phyloP scores from a whole-genome alignment of 305 asterid species.

The Rubia occidens region DNA sequence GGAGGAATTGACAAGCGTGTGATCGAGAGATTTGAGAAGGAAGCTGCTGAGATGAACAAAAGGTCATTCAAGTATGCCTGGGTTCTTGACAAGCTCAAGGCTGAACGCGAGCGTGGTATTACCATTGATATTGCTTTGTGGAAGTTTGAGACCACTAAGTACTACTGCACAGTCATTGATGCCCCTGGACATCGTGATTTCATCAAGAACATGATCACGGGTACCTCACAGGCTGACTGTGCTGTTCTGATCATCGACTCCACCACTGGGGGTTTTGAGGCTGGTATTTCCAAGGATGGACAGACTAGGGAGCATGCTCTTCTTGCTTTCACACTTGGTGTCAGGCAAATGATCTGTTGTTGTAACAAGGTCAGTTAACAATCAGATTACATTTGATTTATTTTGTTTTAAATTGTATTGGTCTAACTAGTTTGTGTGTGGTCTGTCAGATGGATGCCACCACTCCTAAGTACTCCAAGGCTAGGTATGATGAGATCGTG shows the following conservation, averaged over 20 bases:
- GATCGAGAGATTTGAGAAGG: too few relatives aligned
- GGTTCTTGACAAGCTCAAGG: too few relatives aligned
- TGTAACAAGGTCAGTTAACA: background rate
- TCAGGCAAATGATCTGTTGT: conserved; percentile 7
- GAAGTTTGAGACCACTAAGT: conserved; percentile 61
- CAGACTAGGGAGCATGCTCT: conserved; percentile 10
- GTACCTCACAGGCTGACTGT: conserved; percentile 11
- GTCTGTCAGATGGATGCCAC: background rate
- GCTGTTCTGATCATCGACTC: conserved; percentile 48
- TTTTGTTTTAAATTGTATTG: background rate
- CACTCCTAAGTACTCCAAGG: conserved; percentile 8
- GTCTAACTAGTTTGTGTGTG: background rate
- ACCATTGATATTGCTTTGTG: conserved; percentile 66
- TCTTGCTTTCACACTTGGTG: conserved; percentile 7
- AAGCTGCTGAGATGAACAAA: too few relatives aligned
- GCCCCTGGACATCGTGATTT: conserved; percentile 45
- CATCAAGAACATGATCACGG: conserved; percentile 28
- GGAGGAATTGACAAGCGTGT: too few relatives aligned
- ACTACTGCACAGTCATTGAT: conserved; percentile 54
- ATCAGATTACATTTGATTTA: background rate
- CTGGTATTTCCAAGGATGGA: conserved; percentile 19
- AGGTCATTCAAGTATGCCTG: too few relatives aligned
- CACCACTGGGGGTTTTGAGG: conserved; percentile 31
- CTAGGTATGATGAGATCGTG: conserved; percentile 2
- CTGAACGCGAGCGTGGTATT: conserved; percentile 71